These are phyloP conservation scores for Endothia cerciana DNA, from an alignment of 2,329 filamentous ascomycete species.

Conservation along the genomic window DNA sequence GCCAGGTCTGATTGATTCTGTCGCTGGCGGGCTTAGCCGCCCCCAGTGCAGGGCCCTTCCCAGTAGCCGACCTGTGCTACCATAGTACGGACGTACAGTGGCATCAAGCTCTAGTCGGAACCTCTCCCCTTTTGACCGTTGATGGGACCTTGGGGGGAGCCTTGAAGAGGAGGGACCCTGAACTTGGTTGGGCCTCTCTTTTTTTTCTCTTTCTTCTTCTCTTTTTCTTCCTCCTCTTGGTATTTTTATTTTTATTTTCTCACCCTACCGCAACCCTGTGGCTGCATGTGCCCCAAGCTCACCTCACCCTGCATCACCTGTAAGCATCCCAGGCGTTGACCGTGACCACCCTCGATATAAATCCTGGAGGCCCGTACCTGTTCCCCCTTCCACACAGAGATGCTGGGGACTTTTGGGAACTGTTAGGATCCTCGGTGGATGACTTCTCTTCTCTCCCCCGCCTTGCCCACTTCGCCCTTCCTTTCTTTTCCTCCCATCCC, in stretches of 20 bases:
- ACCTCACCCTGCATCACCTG: neutral
- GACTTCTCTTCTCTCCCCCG: neutral
- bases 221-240: neutral
- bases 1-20: neutral
- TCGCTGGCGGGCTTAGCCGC: slow-evolving; percentile 10
- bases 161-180: neutral
- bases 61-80: neutral
- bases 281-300: neutral
- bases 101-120: slow-evolving; percentile 1
- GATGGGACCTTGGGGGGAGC: neutral
- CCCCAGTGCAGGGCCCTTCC: slow-evolving; percentile 6
- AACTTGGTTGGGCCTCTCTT: neutral
- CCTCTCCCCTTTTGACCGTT: slow-evolving; percentile 7
- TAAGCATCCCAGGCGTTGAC: neutral
- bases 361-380: neutral
- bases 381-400: neutral
- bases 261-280: neutral
- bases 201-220: neutral
- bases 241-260: too few relatives aligned
- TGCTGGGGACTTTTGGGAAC: neutral
- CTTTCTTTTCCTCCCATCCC: neutral
- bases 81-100: too few relatives aligned
- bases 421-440: neutral
- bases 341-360: neutral
- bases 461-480: neutral